Base-by-base conservation (phyloP, 2,329 filamentous ascomycete species). In the Leptosphaerulina australis region DNA sequence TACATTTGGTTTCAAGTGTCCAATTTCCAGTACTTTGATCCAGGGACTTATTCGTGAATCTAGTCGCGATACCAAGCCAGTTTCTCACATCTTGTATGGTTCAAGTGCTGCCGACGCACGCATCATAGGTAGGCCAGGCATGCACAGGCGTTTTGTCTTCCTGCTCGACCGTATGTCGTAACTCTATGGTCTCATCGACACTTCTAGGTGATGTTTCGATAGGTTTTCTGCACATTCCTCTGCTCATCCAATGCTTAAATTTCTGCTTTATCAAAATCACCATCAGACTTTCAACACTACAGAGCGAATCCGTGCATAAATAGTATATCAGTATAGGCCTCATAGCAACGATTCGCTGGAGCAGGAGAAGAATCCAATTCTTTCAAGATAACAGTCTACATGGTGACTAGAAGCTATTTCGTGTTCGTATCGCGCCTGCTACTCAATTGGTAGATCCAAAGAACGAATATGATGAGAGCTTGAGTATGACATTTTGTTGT, bases 111-210 rank as follows among this genome's bases (percentile, higher is more conserved):
- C 93, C 94, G 44, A 80, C 86, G 49, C 93, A 82, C 24, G 90
- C 85, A 75, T 97, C 92, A 74, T 95, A 99, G 69, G 94, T 89
- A 62, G 96, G 91, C 93, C 94, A 99, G 54, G 93, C 93, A 72
- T 97, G 97, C 38, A 92, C 92, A 33, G 84, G 87, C 83, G 97
- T 96, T 59, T 88, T 88, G 68, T 94, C 90, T 70, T 92, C 84
- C 70, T 97, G 92, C 72, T 97, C 92, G 74, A 94, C 97, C 0
- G 92, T 96, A 72, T 96, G 91, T 54, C 93, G 86, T 62, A 97
- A 86, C 62, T 86, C 67, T 70, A 29, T 12, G 4, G 15, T 17
- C 28, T 3, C 21, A n/a, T 65, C 41, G 64, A 54, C 39, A 5
- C 20, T 14, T 17, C 29, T 18, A 11, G 15, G 10, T 18, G 33